Evolutionary conservation across 306 rosid species (phyloP).

Genomic region (Spatholobus suberectus): DNA sequence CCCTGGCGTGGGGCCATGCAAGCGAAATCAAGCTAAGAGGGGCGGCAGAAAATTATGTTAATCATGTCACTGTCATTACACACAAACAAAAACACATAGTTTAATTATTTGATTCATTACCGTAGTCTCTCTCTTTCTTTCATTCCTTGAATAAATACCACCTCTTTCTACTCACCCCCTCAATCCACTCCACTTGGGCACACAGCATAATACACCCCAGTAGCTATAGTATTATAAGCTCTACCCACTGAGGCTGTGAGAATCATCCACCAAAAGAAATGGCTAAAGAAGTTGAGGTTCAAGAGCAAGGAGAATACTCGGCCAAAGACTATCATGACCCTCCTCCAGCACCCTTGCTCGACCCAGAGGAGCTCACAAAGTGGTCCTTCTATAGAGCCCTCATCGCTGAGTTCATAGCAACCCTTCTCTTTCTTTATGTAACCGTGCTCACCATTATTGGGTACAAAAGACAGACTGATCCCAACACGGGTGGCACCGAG

Average conservation of each 20-base stretch:
- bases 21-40: conserved; percentile 69
- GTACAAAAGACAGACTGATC: conserved; percentile 48
- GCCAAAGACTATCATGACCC: conserved; percentile 91
- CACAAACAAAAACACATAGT: conserved; percentile 14
- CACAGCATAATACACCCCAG: not conserved
- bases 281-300: conserved; percentile 76
- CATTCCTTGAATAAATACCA: conserved; percentile 74
- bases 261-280: no score
- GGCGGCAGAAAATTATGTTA: conserved; percentile 64
- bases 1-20: conserved; percentile 64
- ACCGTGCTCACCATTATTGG: conserved; percentile 89
- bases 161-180: conserved; percentile 5
- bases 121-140: conserved; percentile 14
- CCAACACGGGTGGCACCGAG: not conserved
- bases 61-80: conserved; percentile 38
- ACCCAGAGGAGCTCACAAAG: conserved; percentile 66
- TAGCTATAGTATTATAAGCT: not conserved
- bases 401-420: conserved; percentile 92
- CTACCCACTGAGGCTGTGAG: not conserved
- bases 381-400: conserved; percentile 89
- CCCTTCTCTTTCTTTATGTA: conserved; percentile 86
- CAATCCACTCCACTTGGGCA: conserved; percentile 8
- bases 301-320: conserved; percentile 68
- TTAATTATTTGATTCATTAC: conserved; percentile 35
- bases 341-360: conserved; percentile 86